These are phyloP conservation scores for Phytopythium vexans DNA, from an alignment of 352 stramenopile genomes.

Conservation along the genomic window DNA sequence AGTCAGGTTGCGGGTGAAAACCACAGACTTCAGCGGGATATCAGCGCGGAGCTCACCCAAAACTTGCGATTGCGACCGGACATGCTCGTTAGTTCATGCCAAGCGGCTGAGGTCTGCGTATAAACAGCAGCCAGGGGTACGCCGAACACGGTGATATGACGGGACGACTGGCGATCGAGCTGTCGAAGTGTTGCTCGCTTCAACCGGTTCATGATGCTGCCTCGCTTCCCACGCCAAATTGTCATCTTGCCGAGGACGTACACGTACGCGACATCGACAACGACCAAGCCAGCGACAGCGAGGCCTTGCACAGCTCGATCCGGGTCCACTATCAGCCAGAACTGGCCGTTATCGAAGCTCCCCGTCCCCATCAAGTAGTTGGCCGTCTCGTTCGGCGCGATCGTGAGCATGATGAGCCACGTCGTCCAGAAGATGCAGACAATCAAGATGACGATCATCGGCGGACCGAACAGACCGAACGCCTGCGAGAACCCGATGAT, in stretches of 20 bases:
- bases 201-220: no score
- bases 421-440: slow-evolving; percentile 15
- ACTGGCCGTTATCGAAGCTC: slow-evolving; percentile 25
- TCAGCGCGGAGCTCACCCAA: slow-evolving; percentile 9
- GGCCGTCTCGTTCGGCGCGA: slow-evolving; percentile 15
- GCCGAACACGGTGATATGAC: no score
- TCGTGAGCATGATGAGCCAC: slow-evolving; percentile 22
- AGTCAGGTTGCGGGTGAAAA: neutral
- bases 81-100: slow-evolving; percentile 10
- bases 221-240: slow-evolving; percentile 2
- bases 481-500: slow-evolving; percentile 14
- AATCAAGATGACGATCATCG: slow-evolving; percentile 10
- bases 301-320: neutral
- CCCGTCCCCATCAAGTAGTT: slow-evolving; percentile 35
- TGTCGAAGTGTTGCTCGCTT: no score
- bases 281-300: slow-evolving; percentile 7
- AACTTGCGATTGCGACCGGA: slow-evolving; percentile 18
- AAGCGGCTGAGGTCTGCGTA: slow-evolving; percentile 5
- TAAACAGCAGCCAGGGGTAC: no score
- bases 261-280: slow-evolving; percentile 9
- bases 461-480: slow-evolving; percentile 22
- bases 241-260: slow-evolving; percentile 19
- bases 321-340: slow-evolving; percentile 22
- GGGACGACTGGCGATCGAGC: no score
- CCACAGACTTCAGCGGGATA: neutral